A percentile compares a stretch with the other conserved stretches of the same genome.
phyloP scores from a whole-genome alignment of 805 yeast genomes.

The Saccharomycopsis microspora region DNA sequence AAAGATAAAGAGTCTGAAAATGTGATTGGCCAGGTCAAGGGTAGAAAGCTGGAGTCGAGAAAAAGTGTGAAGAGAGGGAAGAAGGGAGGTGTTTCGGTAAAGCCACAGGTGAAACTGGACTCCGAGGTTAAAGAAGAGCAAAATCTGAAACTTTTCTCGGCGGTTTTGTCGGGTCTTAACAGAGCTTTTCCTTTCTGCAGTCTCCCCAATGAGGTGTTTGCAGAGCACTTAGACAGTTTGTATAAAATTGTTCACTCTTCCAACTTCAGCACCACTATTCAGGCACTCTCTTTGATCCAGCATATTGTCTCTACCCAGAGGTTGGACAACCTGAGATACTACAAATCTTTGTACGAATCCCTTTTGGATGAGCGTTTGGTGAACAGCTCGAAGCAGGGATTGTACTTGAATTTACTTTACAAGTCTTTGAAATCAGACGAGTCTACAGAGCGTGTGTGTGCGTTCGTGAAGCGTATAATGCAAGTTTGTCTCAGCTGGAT shows the following conservation, averaged over 20 bases:
- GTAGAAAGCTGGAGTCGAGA: conserved; percentile 36
- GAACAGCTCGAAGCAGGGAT: conserved; percentile 84
- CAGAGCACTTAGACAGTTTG: conserved; percentile 69
- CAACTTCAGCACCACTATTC: conserved; percentile 88
- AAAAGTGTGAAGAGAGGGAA: conserved; percentile 72
- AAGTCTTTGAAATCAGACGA: conserved; percentile 72
- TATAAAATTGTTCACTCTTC: conserved; percentile 89
- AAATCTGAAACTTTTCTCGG: conserved; percentile 75
- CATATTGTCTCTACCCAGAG: conserved; percentile 61
- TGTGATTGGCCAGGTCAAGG: conserved; percentile 15
- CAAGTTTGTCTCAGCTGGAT: conserved; percentile 82
- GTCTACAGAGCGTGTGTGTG: conserved; percentile 53
- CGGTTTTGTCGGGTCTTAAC: conserved; percentile 86
- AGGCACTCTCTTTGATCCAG: conserved; percentile 76
- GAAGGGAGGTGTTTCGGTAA: conserved; percentile 78
- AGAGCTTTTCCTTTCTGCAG: conserved; percentile 91
- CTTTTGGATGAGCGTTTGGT: conserved; percentile 75
- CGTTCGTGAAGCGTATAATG: conserved; percentile 82
- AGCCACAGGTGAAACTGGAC: conserved; percentile 46
- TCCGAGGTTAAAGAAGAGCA: conserved; percentile 64
- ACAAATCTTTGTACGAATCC: conserved; percentile 82
- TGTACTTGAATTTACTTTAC: conserved; percentile 77
- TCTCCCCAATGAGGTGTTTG: conserved; percentile 57
- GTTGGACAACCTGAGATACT: conserved; percentile 56
- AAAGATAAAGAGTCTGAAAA: conserved; percentile 28